These are phyloP conservation scores for Rubroshorea leprosula DNA, from an alignment of 345 rosid species.

Conservation along the genomic window DNA sequence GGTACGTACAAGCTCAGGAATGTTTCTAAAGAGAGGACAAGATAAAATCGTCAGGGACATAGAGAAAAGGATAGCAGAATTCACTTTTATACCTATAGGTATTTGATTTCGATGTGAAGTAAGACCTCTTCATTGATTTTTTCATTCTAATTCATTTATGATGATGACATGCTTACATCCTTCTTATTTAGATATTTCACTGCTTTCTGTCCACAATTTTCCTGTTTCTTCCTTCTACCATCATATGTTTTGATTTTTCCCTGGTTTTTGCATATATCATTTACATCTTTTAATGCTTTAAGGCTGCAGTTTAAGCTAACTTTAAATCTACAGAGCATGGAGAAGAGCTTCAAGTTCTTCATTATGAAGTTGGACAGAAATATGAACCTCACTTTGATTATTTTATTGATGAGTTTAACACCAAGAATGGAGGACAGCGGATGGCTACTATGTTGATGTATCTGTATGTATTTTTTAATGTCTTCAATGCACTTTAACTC, in stretches of 20 bases:
- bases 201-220: too few species aligned
- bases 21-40: constrained; percentile 60
- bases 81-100: constrained; percentile 70
- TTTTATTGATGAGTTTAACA: constrained; percentile 75
- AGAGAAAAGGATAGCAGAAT: constrained; percentile 84
- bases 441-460: constrained; percentile 75
- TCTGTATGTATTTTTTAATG: constrained; percentile 5
- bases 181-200: too few species aligned
- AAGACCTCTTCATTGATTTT: not conserved
- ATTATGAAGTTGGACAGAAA: constrained; percentile 65
- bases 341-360: constrained; percentile 78
- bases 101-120: constrained; percentile 4
- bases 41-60: constrained; percentile 50
- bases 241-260: too few species aligned
- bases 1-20: constrained; percentile 82
- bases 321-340: constrained; percentile 56
- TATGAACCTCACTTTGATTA: constrained; percentile 83
- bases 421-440: constrained; percentile 42
- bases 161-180: too few species aligned
- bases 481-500: not conserved
- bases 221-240: too few species aligned
- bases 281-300: too few species aligned
- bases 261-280: too few species aligned
- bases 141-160: too few species aligned
- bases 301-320: too few species aligned